A percentile compares a stretch with the other conserved stretches of the same genome.
These are phyloP conservation scores for Gossypium bickii DNA, from an alignment of 345 rosid genomes.

Conservation along the genomic window DNA sequence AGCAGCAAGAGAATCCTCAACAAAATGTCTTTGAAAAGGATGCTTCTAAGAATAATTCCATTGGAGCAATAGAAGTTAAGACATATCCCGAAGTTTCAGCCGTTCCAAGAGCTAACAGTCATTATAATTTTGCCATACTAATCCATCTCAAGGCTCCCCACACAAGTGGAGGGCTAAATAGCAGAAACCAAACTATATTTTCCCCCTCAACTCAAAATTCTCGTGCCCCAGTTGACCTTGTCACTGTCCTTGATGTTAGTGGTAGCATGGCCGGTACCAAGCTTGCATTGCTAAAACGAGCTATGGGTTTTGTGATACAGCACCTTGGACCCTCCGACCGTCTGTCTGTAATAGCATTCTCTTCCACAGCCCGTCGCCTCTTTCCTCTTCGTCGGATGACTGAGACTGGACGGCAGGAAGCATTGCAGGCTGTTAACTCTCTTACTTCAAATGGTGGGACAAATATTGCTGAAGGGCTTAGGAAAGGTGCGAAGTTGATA, in stretches of 20 bases:
- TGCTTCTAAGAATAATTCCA: conserved; percentile 24
- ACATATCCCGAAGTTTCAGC: conserved; percentile 71
- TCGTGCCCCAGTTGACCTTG: conserved; percentile 83
- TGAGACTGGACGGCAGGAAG: conserved; percentile 73
- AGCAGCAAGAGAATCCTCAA: conserved; percentile 31
- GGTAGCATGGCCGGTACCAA: conserved; percentile 99
- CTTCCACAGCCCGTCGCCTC: conserved; percentile 82
- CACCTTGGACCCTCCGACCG: conserved; percentile 88
- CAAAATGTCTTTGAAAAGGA: conserved; percentile 18
- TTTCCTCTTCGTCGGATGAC: conserved; percentile 89
- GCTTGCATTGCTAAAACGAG: conserved; percentile 88
- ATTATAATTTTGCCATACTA: conserved; percentile 62
- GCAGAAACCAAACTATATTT: conserved; percentile 17
- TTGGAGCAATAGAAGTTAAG: conserved; percentile 48
- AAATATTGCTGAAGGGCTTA: conserved; percentile 87
- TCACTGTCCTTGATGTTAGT: conserved; percentile 94
- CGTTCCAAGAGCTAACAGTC: conserved; percentile 39
- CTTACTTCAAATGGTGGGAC: conserved; percentile 87
- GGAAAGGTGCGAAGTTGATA: conserved; percentile 74
- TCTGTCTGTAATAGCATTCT: conserved; percentile 92
- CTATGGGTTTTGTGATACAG: conserved; percentile 98
- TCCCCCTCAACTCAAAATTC: conserved; percentile 30
- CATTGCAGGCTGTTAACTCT: conserved; percentile 80
- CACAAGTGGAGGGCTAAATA: conserved; percentile 28
- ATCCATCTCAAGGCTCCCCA: conserved; percentile 82